A percentile compares a stretch with the other conserved stretches of the same genome.
phyloP scores from a whole-genome alignment of 495 filamentous ascomycete genomes.

The Hypoxylon trugodes region DNA sequence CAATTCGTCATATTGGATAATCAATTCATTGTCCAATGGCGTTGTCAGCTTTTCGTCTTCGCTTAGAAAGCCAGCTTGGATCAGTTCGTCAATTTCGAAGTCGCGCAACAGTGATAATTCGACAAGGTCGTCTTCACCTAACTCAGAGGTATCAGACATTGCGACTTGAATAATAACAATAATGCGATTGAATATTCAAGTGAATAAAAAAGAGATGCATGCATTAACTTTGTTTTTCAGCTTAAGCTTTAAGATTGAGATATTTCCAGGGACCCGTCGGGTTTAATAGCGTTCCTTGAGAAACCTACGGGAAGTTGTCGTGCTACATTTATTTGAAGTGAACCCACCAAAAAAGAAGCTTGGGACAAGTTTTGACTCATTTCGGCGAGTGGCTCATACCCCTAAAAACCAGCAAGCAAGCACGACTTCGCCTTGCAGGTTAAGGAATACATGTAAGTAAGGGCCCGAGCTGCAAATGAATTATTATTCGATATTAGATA shows the following conservation, averaged over 20 bases:
- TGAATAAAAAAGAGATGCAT: neutral
- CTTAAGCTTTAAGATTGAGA: no score
- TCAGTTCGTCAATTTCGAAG: conserved; percentile 39
- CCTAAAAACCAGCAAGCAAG: neutral
- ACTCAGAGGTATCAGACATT: conserved; percentile 10
- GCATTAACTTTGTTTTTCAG: neutral
- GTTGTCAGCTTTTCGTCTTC: conserved; percentile 12
- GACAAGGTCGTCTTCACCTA: conserved; percentile 36
- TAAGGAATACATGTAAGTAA: neutral
- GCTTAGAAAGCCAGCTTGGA: conserved; percentile 24
- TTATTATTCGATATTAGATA: no score
- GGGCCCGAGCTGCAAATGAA: no score
- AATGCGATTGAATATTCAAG: neutral
- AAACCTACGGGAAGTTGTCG: no score
- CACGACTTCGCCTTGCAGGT: neutral
- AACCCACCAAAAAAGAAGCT: no score
- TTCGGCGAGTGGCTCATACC: conserved; percentile 9
- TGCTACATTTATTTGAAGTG: no score
- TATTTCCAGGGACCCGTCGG: no score
- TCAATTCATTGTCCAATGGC: conserved; percentile 30
- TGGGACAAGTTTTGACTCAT: conserved; percentile 23
- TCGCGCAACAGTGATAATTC: conserved; percentile 41
- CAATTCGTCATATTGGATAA: conserved; percentile 35
- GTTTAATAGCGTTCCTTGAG: no score
- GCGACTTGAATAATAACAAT: neutral